Evolutionary conservation across 495 filamentous ascomycete genomes (phyloP), one percentile per base, ranked within the genome.

Genomic region (Hypomontagnella monticulosa): DNA sequence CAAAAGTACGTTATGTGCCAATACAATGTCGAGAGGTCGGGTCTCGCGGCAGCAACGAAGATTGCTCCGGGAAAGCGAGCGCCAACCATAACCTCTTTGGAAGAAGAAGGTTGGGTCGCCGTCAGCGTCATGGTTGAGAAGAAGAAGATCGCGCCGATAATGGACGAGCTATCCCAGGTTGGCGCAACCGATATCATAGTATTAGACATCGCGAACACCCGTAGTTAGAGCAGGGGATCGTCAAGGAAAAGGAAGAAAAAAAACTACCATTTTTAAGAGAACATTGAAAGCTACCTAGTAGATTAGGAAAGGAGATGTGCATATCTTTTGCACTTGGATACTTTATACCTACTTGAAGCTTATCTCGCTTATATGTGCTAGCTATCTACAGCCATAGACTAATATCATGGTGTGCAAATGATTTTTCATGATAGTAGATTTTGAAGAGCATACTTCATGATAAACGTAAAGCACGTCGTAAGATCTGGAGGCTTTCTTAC

Each of bases 41-140:
- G 86, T 56, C 85, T 99, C 32, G 68, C 83, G 0, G 79, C 75
- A 9, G 93, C 88, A n/a, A 86, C 82, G 33, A 84, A 83, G 65
- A 90, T 97, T 75, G 97, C 95, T 0, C 95, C 96, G 0, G 95
- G 95, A 56, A 97, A 96, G 80, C 89, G 96, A 56, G 95, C 95
- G 10, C 93, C 96, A 2, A 97, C 93, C 4, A 84, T 98, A 70
- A 97, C 88, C 12, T 81, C 89, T 4, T 82, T 99, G 4, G 95
- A 97, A 61, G 91, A 91, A 74, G 87, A 91, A 47, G 89, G 88
- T 40, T 99, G 95, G 95, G 93, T 97, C 18, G 93, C 95, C 51
- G 88, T 99, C 66, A 91, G 87, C 71, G 86, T 87, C 8, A 99
- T 99, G 95, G 95, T 97, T 2, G 89, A 92, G 81, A 93, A 93